Evolutionary conservation across 163 green algal species (phyloP).

Genomic region (Picocystis sp.): DNA sequence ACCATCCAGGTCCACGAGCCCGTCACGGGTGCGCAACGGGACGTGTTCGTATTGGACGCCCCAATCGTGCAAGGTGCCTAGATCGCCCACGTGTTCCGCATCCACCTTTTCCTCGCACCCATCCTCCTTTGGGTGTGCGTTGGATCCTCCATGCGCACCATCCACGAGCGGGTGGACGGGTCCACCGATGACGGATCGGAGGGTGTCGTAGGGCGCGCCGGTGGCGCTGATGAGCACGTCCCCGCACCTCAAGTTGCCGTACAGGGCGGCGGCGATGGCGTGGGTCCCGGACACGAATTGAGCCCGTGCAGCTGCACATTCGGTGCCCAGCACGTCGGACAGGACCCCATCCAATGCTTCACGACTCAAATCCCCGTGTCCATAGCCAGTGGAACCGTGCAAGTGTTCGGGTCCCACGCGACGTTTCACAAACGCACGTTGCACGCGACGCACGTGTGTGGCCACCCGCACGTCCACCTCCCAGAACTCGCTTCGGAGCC

Average conservation of each 20-base stretch:
- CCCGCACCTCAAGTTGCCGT: slow-evolving; percentile 55
- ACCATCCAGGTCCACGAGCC: slow-evolving; percentile 51
- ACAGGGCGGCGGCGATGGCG: slow-evolving; percentile 71
- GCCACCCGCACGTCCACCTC: neutral
- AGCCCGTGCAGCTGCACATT: slow-evolving; percentile 63
- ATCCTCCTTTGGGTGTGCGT: too few species aligned
- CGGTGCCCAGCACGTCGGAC: slow-evolving; percentile 66
- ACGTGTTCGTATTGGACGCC: slow-evolving; percentile 70
- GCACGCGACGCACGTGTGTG: slow-evolving; percentile 7
- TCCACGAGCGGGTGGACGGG: too few species aligned
- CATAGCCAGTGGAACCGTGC: slow-evolving; percentile 72
- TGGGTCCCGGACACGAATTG: slow-evolving; percentile 87
- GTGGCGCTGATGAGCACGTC: slow-evolving; percentile 73
- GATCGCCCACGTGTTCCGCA: slow-evolving; percentile 33
- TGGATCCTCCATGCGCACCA: too few species aligned
- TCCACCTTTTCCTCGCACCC: too few species aligned
- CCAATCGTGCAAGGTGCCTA: slow-evolving; percentile 71
- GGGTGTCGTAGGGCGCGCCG: slow-evolving; percentile 80
- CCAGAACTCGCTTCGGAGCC: neutral
- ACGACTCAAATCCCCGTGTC: slow-evolving; percentile 64
- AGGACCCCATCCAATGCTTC: slow-evolving; percentile 68
- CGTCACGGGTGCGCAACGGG: slow-evolving; percentile 18
- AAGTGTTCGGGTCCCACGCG: slow-evolving; percentile 73
- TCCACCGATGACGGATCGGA: slow-evolving; percentile 83
- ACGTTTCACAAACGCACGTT: slow-evolving; percentile 17